Evolutionary conservation across 306 rosid species (phyloP), one percentile per base, ranked within the genome.

Genomic region (Hippophae gyantsensis): DNA sequence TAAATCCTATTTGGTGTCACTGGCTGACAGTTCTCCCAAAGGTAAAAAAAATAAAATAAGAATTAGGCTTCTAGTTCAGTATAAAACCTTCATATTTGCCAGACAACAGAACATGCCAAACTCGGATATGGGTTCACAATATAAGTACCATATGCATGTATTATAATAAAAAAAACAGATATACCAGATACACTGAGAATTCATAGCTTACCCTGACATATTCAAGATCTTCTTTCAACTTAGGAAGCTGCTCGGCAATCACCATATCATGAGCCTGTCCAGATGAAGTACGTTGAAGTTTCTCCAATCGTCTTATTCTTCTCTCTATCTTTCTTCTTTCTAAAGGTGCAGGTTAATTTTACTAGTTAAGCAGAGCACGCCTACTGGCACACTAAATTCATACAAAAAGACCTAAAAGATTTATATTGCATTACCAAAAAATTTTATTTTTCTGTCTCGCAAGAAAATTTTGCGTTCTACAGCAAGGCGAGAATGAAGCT

Each of bases 301-400:
- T 88, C 79, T 92, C 96, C 43, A 84, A 78, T 40, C 99, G 93
- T 70, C 99, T 78, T 41, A 88, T 75, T 68, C 96, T 81, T 60
- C 99, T 79, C 77, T 92, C 99, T 56, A 88, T 73, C 71, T 92
- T 92, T 56, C 99, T 83, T 73, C 99, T 78, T 86, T 92, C 96
- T 85, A 60, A 46, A 66, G 50, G 67, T 43, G 45, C 43, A 61
- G 10, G 13, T 26, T 40, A 63, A 38, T 70, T 57, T 45, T 50
- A 72, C 6, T 14, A 42, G 48, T 44, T 56, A 48, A 61, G 52
- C 27, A 43, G 40, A 40, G 49, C 25, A 9, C 25, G 50, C 42
- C 41, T 12, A 43, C 65, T 48, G n/a, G 38, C 38, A 32, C 38
- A 32, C 38, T 32, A 32, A 18, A 18, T 32, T 32, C 38, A 32